Evolutionary conservation across 805 yeast species (phyloP), one percentile per base, ranked within the genome.

Genomic region (Debaryomyces prosopidis): DNA sequence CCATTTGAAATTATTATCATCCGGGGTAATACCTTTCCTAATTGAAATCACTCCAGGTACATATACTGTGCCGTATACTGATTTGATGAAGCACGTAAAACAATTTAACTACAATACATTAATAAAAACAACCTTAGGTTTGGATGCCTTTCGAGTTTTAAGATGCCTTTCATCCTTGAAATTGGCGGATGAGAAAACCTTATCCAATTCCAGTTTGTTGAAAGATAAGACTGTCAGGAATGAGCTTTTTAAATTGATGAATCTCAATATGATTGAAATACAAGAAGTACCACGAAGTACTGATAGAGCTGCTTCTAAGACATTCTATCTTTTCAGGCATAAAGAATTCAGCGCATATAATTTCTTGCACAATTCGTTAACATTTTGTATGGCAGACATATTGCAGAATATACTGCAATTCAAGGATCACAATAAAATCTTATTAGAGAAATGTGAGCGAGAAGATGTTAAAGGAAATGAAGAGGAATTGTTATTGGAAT

Each of bases 201-300:
- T 94, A 41, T 81, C 89, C 32, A 84, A 87, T 42, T 64, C 80
- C 12, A 92, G 94, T 1, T 67, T 94, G 42, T 75, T 94, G 65
- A 87, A 81, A 52, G 95, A 89, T 47, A 80, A 79, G 48, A 86
- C 83, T 31, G 87, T 90, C 7, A 76, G 97, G 45, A 81, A 84
- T 33, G 82, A 85, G 36, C 68, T 90, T 36, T 79, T 85, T 38
- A 78, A 80, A 28, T 69, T 94, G 43, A 77, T 87, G 20, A 79
- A 77, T 43, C 75, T 81, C 51, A 89, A 91, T 49, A 77, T 87
- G 15, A 70, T 91, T 15, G 96, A 92, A 60, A 77, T 91, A 31
- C 98, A 92, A 66, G 99, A 94, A 68, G 86, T 94, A 23, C 97
- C 98, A 10, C 80, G 92, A 57, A 85, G 96, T 7, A 84, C 82